Base-by-base conservation (phyloP, 208 protist species). In the Phytomonas francai region DNA sequence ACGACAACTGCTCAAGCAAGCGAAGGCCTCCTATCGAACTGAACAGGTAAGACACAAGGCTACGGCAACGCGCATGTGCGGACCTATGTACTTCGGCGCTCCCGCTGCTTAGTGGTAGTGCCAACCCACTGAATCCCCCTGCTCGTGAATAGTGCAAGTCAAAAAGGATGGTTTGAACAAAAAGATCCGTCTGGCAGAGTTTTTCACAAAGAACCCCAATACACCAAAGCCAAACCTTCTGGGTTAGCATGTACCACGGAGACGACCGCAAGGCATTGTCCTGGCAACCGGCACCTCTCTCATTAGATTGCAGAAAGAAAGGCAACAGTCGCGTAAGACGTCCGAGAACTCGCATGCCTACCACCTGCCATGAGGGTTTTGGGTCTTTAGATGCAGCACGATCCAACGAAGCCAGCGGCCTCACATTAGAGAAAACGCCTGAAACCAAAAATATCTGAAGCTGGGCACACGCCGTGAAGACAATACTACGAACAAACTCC, bases 41-140 rank as follows among this genome's bases (percentile, higher is more conserved):
- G 77, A 92, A 94, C 54, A 91, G 72, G 63, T 87, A 80, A 19
- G 82, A 85, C 14, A 80, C 60, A 22, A 75, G 65, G 49, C 76
- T 67, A 39, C 73, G 74, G 33, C 82, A 81, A 6, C 59, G 28
- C 31, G 36, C 62, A 19, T 28, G 27, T 39, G 39, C 2, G 19
- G 19, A 2, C 9, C 39, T 7, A 11, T 45, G 39, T 22, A 16
- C 39, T 45, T 45, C 39, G 11, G 19, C 39, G 39, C 39, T 11
- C 39, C 39, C 39, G 19, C 39, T 11, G 39, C 39, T 45, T 14
- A 45, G 11, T 14, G 39, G 8, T 45, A 14, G 39, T 11, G 39
- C 39, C 39, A 45, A 22, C 19, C 39, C 39, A 45, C 39, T 11
- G 9, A 11, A 14, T 45, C 39, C 60, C 27, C 45, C 16, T 6